A percentile compares a stretch with the other conserved stretches of the same genome.
These are phyloP conservation scores for Boletus huronensis DNA, from an alignment of 768 basidiomycete genomes.

Conservation along the genomic window DNA sequence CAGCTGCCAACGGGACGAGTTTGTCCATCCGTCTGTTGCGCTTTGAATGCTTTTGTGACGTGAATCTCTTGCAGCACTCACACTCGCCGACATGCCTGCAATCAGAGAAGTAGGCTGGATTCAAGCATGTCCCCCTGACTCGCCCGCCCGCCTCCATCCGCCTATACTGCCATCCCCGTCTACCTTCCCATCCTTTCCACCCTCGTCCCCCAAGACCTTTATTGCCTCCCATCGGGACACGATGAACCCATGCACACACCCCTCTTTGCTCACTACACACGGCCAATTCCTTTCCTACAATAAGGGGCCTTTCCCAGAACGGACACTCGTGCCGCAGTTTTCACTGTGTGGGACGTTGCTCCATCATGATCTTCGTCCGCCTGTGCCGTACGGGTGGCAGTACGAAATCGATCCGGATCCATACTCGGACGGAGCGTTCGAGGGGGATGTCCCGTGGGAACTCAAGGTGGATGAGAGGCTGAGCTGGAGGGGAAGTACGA, in stretches of 20 bases:
- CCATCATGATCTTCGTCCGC: conserved; percentile 55
- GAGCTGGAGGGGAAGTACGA: conserved; percentile 73
- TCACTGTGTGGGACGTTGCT: conserved; percentile 47
- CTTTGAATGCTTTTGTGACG: background rate
- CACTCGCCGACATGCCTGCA: conserved; percentile 32
- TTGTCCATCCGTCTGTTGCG: background rate
- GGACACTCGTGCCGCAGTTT: conserved; percentile 47
- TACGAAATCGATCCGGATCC: conserved; percentile 32
- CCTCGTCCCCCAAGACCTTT: too few species aligned
- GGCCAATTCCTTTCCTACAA: too few species aligned
- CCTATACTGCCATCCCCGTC: too few species aligned
- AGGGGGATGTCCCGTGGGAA: conserved; percentile 60
- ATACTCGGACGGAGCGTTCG: conserved; percentile 20
- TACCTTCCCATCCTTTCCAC: too few species aligned
- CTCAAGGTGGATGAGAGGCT: conserved; percentile 58
- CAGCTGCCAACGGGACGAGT: conserved; percentile 30
- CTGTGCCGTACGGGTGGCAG: conserved; percentile 46
- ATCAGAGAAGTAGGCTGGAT: conserved; percentile 25
- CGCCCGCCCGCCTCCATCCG: too few species aligned
- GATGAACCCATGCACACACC: too few species aligned
- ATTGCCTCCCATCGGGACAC: too few species aligned
- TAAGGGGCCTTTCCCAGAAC: conserved; percentile 43
- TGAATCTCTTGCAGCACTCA: conserved; percentile 22
- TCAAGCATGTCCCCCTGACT: too few species aligned
- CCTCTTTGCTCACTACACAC: too few species aligned